These are phyloP conservation scores for Zoysia pacifica DNA, from an alignment of 176 grass and related monocot genomes.

Conservation along the genomic window DNA sequence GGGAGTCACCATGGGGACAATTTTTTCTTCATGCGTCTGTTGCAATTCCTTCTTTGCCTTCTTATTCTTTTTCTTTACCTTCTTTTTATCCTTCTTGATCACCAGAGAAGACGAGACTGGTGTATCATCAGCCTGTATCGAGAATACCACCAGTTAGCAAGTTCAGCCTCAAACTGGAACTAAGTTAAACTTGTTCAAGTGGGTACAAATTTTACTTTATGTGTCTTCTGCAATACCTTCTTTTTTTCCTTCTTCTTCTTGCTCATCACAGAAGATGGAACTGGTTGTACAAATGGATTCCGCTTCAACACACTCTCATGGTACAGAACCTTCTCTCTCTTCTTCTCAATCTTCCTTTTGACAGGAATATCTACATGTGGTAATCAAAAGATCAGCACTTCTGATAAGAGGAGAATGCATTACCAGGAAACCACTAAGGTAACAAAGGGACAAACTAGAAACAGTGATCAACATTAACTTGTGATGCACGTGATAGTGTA, in stretches of 20 bases:
- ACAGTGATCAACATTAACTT: not conserved
- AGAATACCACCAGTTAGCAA: too few relatives aligned
- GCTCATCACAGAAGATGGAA: slow-evolving; percentile 66
- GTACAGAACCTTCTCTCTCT: slow-evolving; percentile 75
- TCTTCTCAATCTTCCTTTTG: slow-evolving; percentile 84
- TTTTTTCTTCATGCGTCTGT: slow-evolving; percentile 24
- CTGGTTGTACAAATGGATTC: slow-evolving; percentile 66
- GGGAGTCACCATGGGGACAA: slow-evolving; percentile 43
- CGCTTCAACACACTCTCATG: slow-evolving; percentile 71
- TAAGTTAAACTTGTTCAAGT: too few relatives aligned
- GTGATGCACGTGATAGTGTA: not conserved
- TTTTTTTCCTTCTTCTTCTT: slow-evolving; percentile 61
- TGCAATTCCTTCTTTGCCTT: not conserved
- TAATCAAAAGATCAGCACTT: not conserved
- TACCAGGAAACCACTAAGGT: not conserved
- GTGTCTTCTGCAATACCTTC: slow-evolving; percentile 29
- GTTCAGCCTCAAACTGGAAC: too few relatives aligned
- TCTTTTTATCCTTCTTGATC: slow-evolving; percentile 56
- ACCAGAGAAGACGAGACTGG: not conserved
- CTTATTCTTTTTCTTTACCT: slow-evolving; percentile 32
- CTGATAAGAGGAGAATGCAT: not conserved
- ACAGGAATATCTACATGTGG: slow-evolving; percentile 53
- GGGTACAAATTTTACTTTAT: slow-evolving; percentile 13
- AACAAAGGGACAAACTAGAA: not conserved
- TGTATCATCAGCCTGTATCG: too few relatives aligned